Evolutionary conservation across 2,329 filamentous ascomycete species (phyloP), one percentile per base, ranked within the genome.

Genomic region (Ophiobolus disseminans): DNA sequence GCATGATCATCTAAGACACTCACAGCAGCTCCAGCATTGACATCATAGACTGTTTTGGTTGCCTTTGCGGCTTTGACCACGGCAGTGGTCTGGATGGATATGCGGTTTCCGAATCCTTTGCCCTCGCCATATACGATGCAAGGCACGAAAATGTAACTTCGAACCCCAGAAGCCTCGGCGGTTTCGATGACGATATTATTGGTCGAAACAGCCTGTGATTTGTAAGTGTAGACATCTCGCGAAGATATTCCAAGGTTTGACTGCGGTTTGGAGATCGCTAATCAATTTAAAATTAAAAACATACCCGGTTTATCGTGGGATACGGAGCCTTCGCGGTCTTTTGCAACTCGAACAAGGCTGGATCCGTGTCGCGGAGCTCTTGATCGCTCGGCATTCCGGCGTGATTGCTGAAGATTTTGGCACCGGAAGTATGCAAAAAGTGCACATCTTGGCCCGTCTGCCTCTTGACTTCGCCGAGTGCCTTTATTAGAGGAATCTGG

Each of bases 81-180:
- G 1, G 74, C 77, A 0, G 76, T 75, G 0, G 77, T 80, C 56
- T 83, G 80, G 38, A 80, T 82, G 2, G 80, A 82, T 31, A 79
- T 79, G 1, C 45, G 51, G 52, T 82, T 81, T 1, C 79, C 78
- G 45, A 81, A 81, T 0, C 80, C 79, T 48, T 76, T 72, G 3
- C 79, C 76, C 44, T 74, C 65, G 5, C 80, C 80, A 36, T 65
- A 82, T 11, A 83, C 81, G 21, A 83, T 77, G 55, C 80, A 83
- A 1, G 80, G 81, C 0, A 66, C 68, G 58, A 83, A 82, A n/a
- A 83, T 75, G 53, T 83, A 83, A 47, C 73, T 76, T 22, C 68
- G 69, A 3, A 83, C 77, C 0, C 76, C 78, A 11, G 72, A 49
- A 9, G 56, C 57, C 19, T 78, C 75, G 5, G 73, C 72, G 5